Evolutionary conservation across 1,284 basidiomycete species (phyloP).

Genomic region (Peniophora sp.): DNA sequence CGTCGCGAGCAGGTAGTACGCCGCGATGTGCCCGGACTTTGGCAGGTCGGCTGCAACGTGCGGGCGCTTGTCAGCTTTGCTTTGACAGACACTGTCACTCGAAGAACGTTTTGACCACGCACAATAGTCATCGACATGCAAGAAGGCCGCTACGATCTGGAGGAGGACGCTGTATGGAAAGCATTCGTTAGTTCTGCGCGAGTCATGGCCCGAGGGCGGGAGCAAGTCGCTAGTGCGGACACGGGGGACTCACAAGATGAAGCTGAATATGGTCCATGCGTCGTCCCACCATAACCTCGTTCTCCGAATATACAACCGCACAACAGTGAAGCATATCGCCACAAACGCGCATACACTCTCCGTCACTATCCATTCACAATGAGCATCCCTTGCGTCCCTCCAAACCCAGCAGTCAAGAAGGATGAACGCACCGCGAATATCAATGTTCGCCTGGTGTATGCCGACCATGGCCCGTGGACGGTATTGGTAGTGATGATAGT

Average conservation of each 20-base stretch:
- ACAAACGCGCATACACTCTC: conserved; percentile 22
- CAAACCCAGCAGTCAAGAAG: too few relatives aligned
- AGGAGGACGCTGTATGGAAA: conserved; percentile 15
- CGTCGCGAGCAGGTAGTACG: conserved; percentile 35
- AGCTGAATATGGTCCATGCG: conserved; percentile 18
- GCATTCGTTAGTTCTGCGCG: too few relatives aligned
- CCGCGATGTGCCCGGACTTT: conserved; percentile 21
- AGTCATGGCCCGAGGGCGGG: conserved; percentile 3
- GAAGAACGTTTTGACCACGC: background rate
- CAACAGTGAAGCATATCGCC: conserved; percentile 26
- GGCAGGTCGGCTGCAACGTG: conserved; percentile 12
- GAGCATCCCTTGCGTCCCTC: too few relatives aligned
- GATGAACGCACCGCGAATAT: too few relatives aligned
- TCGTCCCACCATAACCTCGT: conserved; percentile 30
- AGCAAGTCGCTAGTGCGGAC: too few relatives aligned
- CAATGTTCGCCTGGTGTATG: too few relatives aligned
- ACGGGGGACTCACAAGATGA: conserved; percentile 16
- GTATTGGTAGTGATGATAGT: too few relatives aligned
- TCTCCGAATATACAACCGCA: conserved; percentile 26
- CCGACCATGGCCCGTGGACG: too few relatives aligned
- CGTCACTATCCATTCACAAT: too few relatives aligned
- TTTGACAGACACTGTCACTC: conserved; percentile 1
- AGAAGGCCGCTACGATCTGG: conserved; percentile 22
- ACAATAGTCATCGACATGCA: conserved; percentile 23
- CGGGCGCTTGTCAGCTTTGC: too few relatives aligned